Conservation (phyloP, 2,329 filamentous ascomycete species). For the Leptographium lundbergii region DNA sequence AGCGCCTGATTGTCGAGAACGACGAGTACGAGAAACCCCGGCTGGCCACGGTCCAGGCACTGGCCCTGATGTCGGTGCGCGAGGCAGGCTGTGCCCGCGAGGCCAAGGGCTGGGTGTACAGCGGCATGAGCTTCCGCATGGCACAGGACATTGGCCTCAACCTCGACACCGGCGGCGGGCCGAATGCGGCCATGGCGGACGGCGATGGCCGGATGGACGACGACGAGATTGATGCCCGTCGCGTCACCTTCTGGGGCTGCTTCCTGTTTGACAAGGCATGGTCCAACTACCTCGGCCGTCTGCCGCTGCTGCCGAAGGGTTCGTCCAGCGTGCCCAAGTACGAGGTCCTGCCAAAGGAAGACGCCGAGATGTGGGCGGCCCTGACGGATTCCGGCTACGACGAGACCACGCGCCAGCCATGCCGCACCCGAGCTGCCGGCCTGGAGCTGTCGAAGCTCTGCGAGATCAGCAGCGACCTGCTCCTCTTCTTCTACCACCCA, state of each 20-base stretch:
- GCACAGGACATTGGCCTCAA: slow-evolving; percentile 88
- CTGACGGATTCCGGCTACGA: slow-evolving; percentile 65
- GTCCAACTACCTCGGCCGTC: slow-evolving; percentile 89
- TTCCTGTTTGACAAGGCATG: slow-evolving; percentile 98
- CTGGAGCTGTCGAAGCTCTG: slow-evolving; percentile 73
- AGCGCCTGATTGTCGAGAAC: slow-evolving; percentile 75
- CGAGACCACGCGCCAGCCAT: slow-evolving; percentile 61
- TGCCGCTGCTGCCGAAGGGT: slow-evolving; percentile 71
- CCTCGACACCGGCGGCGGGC: slow-evolving; percentile 55
- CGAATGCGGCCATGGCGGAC: slow-evolving; percentile 30
- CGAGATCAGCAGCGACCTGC: slow-evolving; percentile 85
- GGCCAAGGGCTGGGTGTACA: slow-evolving; percentile 96
- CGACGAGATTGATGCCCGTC: slow-evolving; percentile 74
- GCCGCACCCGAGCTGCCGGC: slow-evolving; percentile 68
- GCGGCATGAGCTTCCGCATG: slow-evolving; percentile 97
- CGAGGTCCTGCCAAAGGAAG: slow-evolving; percentile 82
- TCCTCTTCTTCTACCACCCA: slow-evolving; percentile 86
- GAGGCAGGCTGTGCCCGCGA: slow-evolving; percentile 92
- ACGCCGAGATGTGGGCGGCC: slow-evolving; percentile 73
- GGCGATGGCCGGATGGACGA: slow-evolving; percentile 49
- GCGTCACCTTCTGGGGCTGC: slow-evolving; percentile 94
- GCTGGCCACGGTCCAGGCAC: slow-evolving; percentile 80
- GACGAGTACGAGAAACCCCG: slow-evolving; percentile 87
- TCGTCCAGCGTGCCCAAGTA: slow-evolving; percentile 78
- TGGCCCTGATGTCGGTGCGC: slow-evolving; percentile 89